These are phyloP conservation scores for Lanmaoa pseudosensibilis DNA, from an alignment of 768 basidiomycete genomes.

Conservation along the genomic window DNA sequence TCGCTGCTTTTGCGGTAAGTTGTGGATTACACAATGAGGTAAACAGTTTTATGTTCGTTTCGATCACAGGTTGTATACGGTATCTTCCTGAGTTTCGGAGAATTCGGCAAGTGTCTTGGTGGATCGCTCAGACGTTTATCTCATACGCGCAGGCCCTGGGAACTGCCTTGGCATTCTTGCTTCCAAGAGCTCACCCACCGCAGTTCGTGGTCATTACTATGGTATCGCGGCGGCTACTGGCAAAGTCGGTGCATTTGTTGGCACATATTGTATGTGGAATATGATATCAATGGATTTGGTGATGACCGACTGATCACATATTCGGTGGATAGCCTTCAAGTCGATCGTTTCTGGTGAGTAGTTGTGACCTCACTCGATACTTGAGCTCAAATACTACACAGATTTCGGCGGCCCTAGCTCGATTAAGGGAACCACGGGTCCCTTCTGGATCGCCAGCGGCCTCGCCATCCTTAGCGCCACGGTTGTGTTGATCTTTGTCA, in stretches of 20 bases:
- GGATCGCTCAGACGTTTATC: not conserved
- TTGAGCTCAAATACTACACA: slow-evolving; percentile 1
- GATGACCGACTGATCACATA: slow-evolving; percentile 3
- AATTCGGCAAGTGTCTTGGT: slow-evolving; percentile 55
- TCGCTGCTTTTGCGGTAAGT: slow-evolving; percentile 74
- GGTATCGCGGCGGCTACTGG: slow-evolving; percentile 84
- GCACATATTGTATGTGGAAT: slow-evolving; percentile 66
- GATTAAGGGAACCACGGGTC: slow-evolving; percentile 71
- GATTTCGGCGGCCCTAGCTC: slow-evolving; percentile 60
- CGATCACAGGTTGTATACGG: slow-evolving; percentile 73
- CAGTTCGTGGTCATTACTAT: slow-evolving; percentile 82
- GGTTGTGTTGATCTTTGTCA: slow-evolving; percentile 70
- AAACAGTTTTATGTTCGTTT: not conserved
- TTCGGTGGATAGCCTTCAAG: slow-evolving; percentile 51
- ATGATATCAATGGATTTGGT: not conserved
- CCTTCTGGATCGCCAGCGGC: slow-evolving; percentile 87
- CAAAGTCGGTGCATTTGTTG: slow-evolving; percentile 81
- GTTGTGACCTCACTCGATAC: not conserved
- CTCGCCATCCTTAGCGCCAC: slow-evolving; percentile 79
- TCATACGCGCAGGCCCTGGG: slow-evolving; percentile 58
- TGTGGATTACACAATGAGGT: not conserved
- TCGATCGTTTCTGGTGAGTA: slow-evolving; percentile 58
- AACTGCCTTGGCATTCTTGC: slow-evolving; percentile 86
- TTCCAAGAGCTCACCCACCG: slow-evolving; percentile 82
- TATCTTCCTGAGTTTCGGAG: slow-evolving; percentile 87